A percentile compares a stretch with the other conserved stretches of the same genome.
Conservation (phyloP, 2,329 filamentous ascomycete species). For the Neurospora sp. region DNA sequence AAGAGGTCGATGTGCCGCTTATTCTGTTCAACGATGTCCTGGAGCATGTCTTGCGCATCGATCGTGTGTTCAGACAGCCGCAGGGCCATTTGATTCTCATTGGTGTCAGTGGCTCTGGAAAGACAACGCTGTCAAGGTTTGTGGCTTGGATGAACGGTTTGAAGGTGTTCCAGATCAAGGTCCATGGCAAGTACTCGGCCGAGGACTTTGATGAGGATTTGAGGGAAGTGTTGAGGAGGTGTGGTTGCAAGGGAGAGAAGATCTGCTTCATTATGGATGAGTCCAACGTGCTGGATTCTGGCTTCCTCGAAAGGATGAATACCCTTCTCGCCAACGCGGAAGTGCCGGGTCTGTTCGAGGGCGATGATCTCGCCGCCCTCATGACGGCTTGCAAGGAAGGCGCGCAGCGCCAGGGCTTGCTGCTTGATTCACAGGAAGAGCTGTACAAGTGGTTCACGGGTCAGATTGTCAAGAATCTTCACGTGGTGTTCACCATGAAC, state of each 20-base stretch:
- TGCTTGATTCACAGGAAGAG: slow-evolving; percentile 95
- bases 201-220: slow-evolving; percentile 99
- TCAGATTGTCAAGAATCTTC: slow-evolving; percentile 97
- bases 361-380: slow-evolving; percentile 94
- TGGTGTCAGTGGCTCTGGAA: slow-evolving; percentile 95
- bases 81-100: slow-evolving; percentile 98
- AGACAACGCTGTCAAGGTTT: slow-evolving; percentile 95
- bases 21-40: slow-evolving; percentile 99
- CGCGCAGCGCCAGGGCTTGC: slow-evolving; percentile 86
- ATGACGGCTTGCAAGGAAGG: slow-evolving; percentile 99
- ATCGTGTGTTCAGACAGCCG: slow-evolving; percentile 95
- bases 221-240: slow-evolving; percentile 82
- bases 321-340: slow-evolving; percentile 98
- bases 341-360: slow-evolving; percentile 95
- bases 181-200: slow-evolving; percentile 94
- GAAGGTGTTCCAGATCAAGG: slow-evolving; percentile 99
- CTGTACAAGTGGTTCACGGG: slow-evolving; percentile 99
- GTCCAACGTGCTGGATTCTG: slow-evolving; percentile 94
- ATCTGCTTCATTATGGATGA: slow-evolving; percentile 99
- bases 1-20: slow-evolving; percentile 96
- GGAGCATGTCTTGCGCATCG: slow-evolving; percentile 95
- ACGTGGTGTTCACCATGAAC: slow-evolving; percentile 99
- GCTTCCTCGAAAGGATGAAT: slow-evolving; percentile 99
- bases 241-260: slow-evolving; percentile 96
- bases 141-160: slow-evolving; percentile 99